Evolutionary conservation across 1,284 basidiomycete species (phyloP).

Genomic region (Trametes versicolor): DNA sequence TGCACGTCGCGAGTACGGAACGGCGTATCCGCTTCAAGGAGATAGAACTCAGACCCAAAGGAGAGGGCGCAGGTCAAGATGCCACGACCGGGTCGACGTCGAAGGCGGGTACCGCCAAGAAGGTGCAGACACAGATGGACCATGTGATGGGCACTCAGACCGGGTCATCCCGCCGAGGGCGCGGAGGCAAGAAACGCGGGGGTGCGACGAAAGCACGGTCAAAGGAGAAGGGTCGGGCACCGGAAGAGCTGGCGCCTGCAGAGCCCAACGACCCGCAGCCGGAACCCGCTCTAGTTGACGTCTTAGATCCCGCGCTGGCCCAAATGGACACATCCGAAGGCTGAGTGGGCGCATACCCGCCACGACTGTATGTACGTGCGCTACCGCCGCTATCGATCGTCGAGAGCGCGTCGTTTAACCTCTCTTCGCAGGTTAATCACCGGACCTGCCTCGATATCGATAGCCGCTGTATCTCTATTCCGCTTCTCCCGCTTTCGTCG

Average conservation of each 20-base stretch:
- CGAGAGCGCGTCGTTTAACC: constrained; percentile 16
- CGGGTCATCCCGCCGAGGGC: constrained; percentile 28
- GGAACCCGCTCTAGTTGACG: constrained; percentile 8
- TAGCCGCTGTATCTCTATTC: constrained; percentile 13
- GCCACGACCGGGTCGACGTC: constrained; percentile 10
- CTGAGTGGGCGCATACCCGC: constrained; percentile 6
- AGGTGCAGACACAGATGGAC: constrained; percentile 31
- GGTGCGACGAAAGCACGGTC: constrained; percentile 20
- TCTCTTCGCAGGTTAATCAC: constrained; percentile 24
- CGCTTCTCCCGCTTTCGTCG: constrained; percentile 6
- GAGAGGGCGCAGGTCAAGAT: constrained; percentile 15
- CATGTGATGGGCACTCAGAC: constrained; percentile 32
- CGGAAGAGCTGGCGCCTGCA: constrained; percentile 1
- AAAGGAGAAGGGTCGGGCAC: constrained; percentile 12
- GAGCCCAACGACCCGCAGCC: constrained; percentile 5
- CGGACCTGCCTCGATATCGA: constrained; percentile 13
- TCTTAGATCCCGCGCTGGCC: constrained; percentile 14
- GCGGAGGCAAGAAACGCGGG: constrained; percentile 30
- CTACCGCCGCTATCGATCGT: constrained; percentile 1
- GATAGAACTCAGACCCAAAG: constrained; percentile 61
- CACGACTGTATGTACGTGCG: constrained; percentile 7
- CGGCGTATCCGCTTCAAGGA: constrained; percentile 72
- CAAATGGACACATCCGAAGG: constrained; percentile 28
- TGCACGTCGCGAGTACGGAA: constrained; percentile 65
- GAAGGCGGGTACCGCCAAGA: constrained; percentile 30